Base-by-base conservation (phyloP, 208 protist genomes). In the Trypanosoma theileri region DNA sequence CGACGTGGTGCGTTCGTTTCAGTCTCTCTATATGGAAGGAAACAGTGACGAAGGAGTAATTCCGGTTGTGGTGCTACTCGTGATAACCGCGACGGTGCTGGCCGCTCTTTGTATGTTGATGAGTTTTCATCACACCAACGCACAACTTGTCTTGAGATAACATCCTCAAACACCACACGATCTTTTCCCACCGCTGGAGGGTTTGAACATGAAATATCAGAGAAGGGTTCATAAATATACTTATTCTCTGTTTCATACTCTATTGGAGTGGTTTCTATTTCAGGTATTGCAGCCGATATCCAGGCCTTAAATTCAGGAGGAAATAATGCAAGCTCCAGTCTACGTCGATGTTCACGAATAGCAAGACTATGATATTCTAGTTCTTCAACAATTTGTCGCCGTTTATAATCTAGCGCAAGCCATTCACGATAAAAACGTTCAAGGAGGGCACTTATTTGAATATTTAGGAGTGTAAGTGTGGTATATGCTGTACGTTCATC, bases 401-500 rank as follows among this genome's bases (percentile, higher is more conserved):
- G 57, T 51, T 26, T 53, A 3, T 22, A 59, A 31, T 72, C 66
- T 13, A 72, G 35, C 13, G 57, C 28, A 1, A 64, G 40, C 66
- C 66, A 66, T 26, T 72, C 66, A 41, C 66, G 66, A 45, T 66
- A 55, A 52, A 72, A 72, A 19, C 48, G 69, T 11, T 67, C 58
- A 3, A 62, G 19, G 11, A 74, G 61, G 7, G 56, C 56, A 35
- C 48, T 61, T 24, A 26, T 52, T 54, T 69, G 69, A 24, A 67
- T 67, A 28, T 61, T 65, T 19, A 74, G 42, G 11, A 69, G 41
- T 4, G 63, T 19, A 10, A 68, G 51, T 3, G 17, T 35, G 0
- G 60, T 31, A 42, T 74, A 64, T 10, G 55, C 62, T n/a, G 40
- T 17, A 26, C 60, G 59, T 53, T 68, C 69, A 42, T 66, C 69